Percentiles rank a stretch among this genome's conserved stretches.
Conservation (phyloP, 2,329 filamentous ascomycete genomes). For the Stemphylium beticola region DNA sequence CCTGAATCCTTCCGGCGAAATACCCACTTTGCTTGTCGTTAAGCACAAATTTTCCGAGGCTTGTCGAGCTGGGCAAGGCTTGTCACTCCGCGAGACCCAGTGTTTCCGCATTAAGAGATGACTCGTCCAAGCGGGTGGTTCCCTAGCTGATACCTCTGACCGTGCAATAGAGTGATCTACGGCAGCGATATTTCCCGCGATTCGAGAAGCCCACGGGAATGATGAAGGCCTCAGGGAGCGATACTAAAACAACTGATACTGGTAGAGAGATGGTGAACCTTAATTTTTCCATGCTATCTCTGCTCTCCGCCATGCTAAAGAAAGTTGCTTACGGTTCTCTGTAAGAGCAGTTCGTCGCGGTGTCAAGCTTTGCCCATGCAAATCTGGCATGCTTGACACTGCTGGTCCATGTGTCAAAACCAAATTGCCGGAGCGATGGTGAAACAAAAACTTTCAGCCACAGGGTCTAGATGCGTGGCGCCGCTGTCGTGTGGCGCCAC, state of each 20-base stretch:
- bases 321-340: too few relatives aligned
- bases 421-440: constrained; percentile 24
- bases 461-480: constrained; percentile 16
- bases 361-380: background rate
- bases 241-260: too few relatives aligned
- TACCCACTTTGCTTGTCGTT: background rate
- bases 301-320: too few relatives aligned
- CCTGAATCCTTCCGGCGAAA: background rate
- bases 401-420: background rate
- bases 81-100: background rate
- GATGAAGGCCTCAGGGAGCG: too few relatives aligned
- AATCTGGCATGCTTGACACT: background rate
- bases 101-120: background rate
- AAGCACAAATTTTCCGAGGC: constrained; percentile 4
- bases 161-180: too few relatives aligned
- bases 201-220: too few relatives aligned
- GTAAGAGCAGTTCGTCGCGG: background rate
- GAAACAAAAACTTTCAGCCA: constrained; percentile 21
- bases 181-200: too few relatives aligned
- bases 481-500: constrained; percentile 7
- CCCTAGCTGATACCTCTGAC: too few relatives aligned
- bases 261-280: too few relatives aligned
- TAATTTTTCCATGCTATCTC: too few relatives aligned
- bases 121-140: background rate
- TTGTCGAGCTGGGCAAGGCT: constrained; percentile 13